Evolutionary conservation across 306 rosid species (phyloP), one percentile per base, ranked within the genome.

Genomic region (Benincasa hispida): DNA sequence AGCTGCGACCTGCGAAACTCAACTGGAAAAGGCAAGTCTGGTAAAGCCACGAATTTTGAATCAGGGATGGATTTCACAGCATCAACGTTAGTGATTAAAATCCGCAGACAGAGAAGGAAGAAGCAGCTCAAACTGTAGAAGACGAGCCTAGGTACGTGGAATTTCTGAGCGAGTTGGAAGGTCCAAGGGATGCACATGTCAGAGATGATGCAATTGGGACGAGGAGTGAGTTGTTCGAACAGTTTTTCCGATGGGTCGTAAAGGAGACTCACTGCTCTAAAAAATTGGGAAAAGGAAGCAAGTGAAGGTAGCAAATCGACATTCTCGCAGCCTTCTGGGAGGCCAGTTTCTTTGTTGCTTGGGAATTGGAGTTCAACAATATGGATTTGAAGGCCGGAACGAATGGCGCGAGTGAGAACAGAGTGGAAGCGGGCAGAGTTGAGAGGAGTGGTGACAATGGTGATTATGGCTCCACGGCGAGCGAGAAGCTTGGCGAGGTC

Each of bases 321-420:
- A 85, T 83, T 91, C 74, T 91, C 93, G 39, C 90, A 89, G 4
- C 90, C 90, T 19, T 83, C 13, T 5, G 96, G 96, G 8, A 87
- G 72, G 0, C 90, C 93, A 15, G 72, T 77, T 78, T 80, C 78
- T 22, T 66, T 15, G 50, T 1, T 59, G 22, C 13, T 65, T 10
- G 84, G 87, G 41, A 84, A 80, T n/a, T 74, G 47, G 10, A 85
- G 58, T 55, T 45, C 59, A 27, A 34, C 6, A 2, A 77, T 14
- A 0, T 27, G 74, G 61, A 84, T 80, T 17, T 42, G 77, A 8
- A 80, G 61, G 12, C 87, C 87, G 4, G 75, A 66, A 14, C 74
- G 13, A 2, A 2, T 39, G 45, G 78, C 77, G 12, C 79, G 78
- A 42, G 80, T 14, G 41, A 85, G 19, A 28, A 48, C 70, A 10